These are phyloP conservation scores for Daldinia eschscholtzii DNA, from an alignment of 2,329 filamentous ascomycete genomes.

Conservation along the genomic window DNA sequence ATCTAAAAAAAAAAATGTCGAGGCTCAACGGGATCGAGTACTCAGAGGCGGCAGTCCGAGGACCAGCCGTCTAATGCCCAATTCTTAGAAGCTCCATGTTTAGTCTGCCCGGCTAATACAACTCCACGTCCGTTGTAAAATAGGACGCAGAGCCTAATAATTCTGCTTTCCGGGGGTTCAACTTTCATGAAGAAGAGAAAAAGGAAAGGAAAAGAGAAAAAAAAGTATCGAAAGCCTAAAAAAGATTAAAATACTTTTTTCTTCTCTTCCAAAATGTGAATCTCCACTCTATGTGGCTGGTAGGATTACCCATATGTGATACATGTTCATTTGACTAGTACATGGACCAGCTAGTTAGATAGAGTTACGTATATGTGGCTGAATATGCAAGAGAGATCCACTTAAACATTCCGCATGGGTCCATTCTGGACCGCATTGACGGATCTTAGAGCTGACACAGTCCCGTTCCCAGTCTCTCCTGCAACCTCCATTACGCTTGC, in stretches of 20 bases:
- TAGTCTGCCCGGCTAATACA: conserved; percentile 71
- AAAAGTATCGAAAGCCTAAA: not conserved
- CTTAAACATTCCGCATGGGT: conserved; percentile 7
- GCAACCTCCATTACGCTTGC: conserved; percentile 19
- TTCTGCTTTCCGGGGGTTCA: conserved; percentile 69
- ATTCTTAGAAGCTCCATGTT: conserved; percentile 73
- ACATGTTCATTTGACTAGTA: too few species aligned
- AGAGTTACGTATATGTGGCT: conserved; percentile 16
- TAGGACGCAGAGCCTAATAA: conserved; percentile 64
- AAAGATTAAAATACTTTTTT: conserved; percentile 22
- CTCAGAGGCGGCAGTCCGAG: conserved; percentile 54
- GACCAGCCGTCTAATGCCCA: conserved; percentile 64
- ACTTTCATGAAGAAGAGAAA: conserved; percentile 62
- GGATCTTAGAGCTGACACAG: conserved; percentile 23
- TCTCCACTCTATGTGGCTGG: conserved; percentile 25
- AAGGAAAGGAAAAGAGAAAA: conserved; percentile 48
- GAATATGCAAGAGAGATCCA: conserved; percentile 13
- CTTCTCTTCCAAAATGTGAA: conserved; percentile 12
- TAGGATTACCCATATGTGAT: too few species aligned
- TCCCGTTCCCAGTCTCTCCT: conserved; percentile 26
- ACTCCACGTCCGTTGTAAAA: conserved; percentile 62
- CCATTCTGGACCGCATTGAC: conserved; percentile 29
- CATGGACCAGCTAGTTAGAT: too few species aligned
- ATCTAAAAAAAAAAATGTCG: conserved; percentile 63
- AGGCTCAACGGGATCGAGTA: conserved; percentile 74